Base-by-base conservation (phyloP, 225 moss, liverwort and hornwort species). In the Bryoerythrophyllum caledonicum region DNA sequence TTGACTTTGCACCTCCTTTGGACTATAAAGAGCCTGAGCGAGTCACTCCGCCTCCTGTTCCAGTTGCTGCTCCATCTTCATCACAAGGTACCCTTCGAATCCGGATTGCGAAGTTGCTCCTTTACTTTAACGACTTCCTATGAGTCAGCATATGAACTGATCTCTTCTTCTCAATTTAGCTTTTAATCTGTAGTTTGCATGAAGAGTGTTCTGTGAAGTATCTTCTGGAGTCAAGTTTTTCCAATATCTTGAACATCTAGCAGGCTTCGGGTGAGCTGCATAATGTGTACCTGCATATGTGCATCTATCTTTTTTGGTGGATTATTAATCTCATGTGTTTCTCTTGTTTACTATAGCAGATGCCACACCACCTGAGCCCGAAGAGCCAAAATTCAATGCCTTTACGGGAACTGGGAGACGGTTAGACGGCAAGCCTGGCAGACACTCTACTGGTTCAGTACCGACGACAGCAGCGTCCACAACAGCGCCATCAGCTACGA, bases 1-100 rank as follows among this genome's bases (percentile, higher is more conserved):
- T 99, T 77, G 99, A 99, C 81, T 99, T 99, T 55, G 99, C 99
- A 64, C 95, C 93, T 51, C 99, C 99, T 5, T 89, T 99, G 71
- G 99, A 99, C 78, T 99, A 99, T 80, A 93, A 93, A 77, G 99
- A 99, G 83, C 99, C 95, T 23, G 95, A 95, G 78, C 88, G 87
- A 51, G 89, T 93, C 58, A 82, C 82, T 46, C 90, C 85, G 38
- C 80, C 90, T 53, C 82, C 97, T 71, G 81, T 86, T 38, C 60
- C 89, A 54, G 85, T 77, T 70, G 83, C 88, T 72, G 74, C 83
- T 72, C 67, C 86, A 52, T 85, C 88, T 5, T 83, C 96, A 62
- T 91, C 93, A 58, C 85, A 88, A 88, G 99, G 99, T 99, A 51
- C 30, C 24, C 35, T 48, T 11, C 0, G 6, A 71, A 70, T 25